Evolutionary conservation across 257 asterid species (phyloP), one percentile per base, ranked within the genome.

Genomic region (Jacaranda mimosifolia): DNA sequence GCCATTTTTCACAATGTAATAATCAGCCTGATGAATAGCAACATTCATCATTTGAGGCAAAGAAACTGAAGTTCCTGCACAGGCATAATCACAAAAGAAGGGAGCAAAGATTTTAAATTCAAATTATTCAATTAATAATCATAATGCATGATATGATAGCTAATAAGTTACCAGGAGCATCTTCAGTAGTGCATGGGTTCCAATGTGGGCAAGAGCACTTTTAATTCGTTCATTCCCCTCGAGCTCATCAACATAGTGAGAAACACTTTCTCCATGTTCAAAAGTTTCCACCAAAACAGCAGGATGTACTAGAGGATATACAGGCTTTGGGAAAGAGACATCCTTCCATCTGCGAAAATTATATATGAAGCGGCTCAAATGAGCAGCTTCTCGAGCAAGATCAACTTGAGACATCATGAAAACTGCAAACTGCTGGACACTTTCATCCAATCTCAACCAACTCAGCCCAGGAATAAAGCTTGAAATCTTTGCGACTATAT

Each of bases 331-430:
- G 81, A 93, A 93, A 32, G 98, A 91, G 45, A 91, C 96, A 32
- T 93, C 90, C 80, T 72, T 93, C 96, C 97, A 93, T 45, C 90
- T 84, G n/a, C 97, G 92, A 62, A 93, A 93, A 84, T 91, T 93
- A 77, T 91, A 91, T 78, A 81, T 91, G 80, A 93, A 89, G 74
- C 97, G 96, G 85, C 96, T 93, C 85, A 93, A 83, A 79, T 93
- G 90, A 70, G 97, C 92, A 82, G 96, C 98, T 86, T 91, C 98
- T 21, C 96, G 89, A 52, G 97, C 92, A 79, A 91, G 93, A 79
- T 91, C 98, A 38, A 93, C 97, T 91, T 93, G 96, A 64, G 94
- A 88, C 96, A 91, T 86, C 98, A 93, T 93, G 85, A 93, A 93
- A 65, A 87, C 94, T 17, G 91, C 90, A 87, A 93, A 93, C 78